These are phyloP conservation scores for Entoloma clypeatum DNA, from an alignment of 1,284 basidiomycete species.

Conservation along the genomic window DNA sequence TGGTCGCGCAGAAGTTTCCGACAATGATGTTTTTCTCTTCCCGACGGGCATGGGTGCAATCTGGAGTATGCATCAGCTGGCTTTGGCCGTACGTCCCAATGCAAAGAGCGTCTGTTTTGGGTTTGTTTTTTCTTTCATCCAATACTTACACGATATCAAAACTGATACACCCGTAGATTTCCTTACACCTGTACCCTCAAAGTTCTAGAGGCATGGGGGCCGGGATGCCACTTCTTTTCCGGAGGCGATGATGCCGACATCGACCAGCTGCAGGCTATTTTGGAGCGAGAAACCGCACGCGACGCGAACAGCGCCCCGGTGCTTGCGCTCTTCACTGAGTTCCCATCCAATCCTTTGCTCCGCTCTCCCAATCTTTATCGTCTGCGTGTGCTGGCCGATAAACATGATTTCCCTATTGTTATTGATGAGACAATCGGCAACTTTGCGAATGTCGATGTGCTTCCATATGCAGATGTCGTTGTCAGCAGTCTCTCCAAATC, in stretches of 20 bases:
- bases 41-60: conserved; percentile 92
- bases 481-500: conserved; percentile 93
- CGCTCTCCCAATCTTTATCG: conserved; percentile 79
- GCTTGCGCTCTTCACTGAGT: conserved; percentile 81
- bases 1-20: conserved; percentile 61
- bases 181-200: conserved; percentile 98
- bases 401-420: conserved; percentile 85
- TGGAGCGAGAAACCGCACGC: conserved; percentile 42
- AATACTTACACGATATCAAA: not conserved
- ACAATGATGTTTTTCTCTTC: conserved; percentile 87
- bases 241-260: conserved; percentile 78
- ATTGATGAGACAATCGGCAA: conserved; percentile 97
- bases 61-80: conserved; percentile 83
- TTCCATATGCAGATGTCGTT: conserved; percentile 90
- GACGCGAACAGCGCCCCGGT: conserved; percentile 49
- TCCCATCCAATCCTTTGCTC: conserved; percentile 93
- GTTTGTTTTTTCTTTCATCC: conserved; percentile 43
- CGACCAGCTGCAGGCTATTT: conserved; percentile 66
- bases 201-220: conserved; percentile 95
- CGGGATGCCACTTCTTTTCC: conserved; percentile 90
- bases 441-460: conserved; percentile 92
- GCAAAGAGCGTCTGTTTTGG: conserved; percentile 94
- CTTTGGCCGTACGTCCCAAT: conserved; percentile 45
- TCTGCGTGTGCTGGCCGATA: conserved; percentile 80
- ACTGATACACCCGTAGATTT: conserved; percentile 63